Conservation (phyloP, 2,329 filamentous ascomycete genomes). For the Xylaria sp. region DNA sequence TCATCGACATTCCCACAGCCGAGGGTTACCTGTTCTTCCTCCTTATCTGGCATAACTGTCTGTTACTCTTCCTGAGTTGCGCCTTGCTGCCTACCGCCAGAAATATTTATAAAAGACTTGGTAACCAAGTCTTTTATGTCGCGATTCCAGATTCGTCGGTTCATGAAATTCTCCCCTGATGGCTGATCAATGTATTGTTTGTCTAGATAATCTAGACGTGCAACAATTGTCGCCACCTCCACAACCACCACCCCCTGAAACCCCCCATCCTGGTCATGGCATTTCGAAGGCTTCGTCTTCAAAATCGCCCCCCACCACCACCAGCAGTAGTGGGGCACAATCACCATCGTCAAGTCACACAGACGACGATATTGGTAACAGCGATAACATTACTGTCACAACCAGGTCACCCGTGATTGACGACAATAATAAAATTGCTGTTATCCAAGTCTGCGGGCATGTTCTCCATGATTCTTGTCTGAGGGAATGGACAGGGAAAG, state of each 20-base stretch:
- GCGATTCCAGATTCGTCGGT: constrained; percentile 48
- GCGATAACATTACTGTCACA: constrained; percentile 41
- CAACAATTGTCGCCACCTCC: constrained; percentile 42
- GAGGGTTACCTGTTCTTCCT: constrained; percentile 27
- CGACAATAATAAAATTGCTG: constrained; percentile 62
- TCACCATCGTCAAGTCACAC: constrained; percentile 42
- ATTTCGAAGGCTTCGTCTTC: constrained; percentile 32
- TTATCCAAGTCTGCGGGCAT: constrained; percentile 84
- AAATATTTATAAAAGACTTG: constrained; percentile 44
- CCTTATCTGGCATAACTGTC: constrained; percentile 33
- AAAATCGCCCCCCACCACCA: constrained; percentile 35
- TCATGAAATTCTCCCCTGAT: constrained; percentile 53
- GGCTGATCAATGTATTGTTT: constrained; percentile 77
- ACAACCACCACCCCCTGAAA: constrained; percentile 43
- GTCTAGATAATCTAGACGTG: constrained; percentile 68
- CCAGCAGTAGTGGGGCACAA: constrained; percentile 34
- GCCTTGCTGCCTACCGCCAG: constrained; percentile 40
- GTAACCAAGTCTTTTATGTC: constrained; percentile 51
- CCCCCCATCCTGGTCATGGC: constrained; percentile 31
- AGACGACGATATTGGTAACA: constrained; percentile 45
- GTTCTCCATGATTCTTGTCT: constrained; percentile 93
- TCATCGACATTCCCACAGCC: constrained; percentile 25
- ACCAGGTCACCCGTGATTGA: constrained; percentile 39
- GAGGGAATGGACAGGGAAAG: constrained; percentile 93
- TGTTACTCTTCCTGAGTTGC: constrained; percentile 28